phyloP scores from a whole-genome alignment of 2,329 filamentous ascomycete species.

The Colletotrichum lupini region DNA sequence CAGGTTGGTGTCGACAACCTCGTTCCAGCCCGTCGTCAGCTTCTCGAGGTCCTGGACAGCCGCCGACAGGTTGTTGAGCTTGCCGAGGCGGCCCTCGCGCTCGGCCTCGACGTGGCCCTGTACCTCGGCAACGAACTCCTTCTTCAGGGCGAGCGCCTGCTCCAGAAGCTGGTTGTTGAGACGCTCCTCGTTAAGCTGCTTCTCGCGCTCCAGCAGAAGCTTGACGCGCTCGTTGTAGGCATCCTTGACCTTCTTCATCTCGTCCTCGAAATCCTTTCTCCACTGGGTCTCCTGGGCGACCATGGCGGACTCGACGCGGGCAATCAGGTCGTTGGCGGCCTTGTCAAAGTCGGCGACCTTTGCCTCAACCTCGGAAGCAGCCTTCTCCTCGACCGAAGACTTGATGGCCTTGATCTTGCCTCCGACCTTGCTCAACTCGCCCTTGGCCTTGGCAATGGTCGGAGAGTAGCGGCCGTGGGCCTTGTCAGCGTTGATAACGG shows the following conservation, averaged over 20 bases:
- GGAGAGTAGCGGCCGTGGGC: constrained; percentile 80
- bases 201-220: constrained; percentile 81
- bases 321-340: constrained; percentile 87
- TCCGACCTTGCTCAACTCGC: constrained; percentile 81
- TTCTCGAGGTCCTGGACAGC: constrained; percentile 87
- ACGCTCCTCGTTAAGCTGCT: constrained; percentile 84
- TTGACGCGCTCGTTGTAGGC: constrained; percentile 84
- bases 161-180: constrained; percentile 88
- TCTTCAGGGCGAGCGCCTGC: constrained; percentile 90
- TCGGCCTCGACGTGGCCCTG: constrained; percentile 87
- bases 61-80: constrained; percentile 81
- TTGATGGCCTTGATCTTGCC: constrained; percentile 82
- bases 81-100: constrained; percentile 86
- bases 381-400: constrained; percentile 73
- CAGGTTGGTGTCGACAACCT: constrained; percentile 88
- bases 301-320: constrained; percentile 87
- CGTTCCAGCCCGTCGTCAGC: constrained; percentile 89
- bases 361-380: constrained; percentile 80
- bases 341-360: constrained; percentile 83
- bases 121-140: constrained; percentile 83
- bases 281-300: constrained; percentile 82
- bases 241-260: constrained; percentile 82
- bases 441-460: constrained; percentile 87
- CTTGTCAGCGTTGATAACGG: constrained; percentile 89
- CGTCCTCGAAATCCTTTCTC: constrained; percentile 86